Conservation (phyloP, 257 asterid species). For the Leonotis leonurus region DNA sequence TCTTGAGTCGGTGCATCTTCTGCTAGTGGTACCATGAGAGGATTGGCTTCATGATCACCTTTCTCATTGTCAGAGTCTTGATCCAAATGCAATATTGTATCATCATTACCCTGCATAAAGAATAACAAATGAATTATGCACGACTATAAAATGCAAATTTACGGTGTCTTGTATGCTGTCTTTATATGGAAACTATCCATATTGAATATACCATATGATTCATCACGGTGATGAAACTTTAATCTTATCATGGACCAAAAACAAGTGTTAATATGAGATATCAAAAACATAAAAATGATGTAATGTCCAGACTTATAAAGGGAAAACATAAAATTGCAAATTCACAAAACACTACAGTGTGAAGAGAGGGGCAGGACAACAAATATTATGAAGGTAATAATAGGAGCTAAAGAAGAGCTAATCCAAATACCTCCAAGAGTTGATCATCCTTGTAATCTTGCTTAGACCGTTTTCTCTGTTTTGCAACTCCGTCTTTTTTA, state of each 20-base stretch:
- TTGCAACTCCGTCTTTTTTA: conserved; percentile 75
- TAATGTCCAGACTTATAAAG: not conserved
- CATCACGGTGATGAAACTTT: not conserved
- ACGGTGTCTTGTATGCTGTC: not conserved
- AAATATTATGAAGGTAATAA: not conserved
- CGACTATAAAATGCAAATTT: not conserved
- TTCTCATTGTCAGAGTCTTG: conserved; percentile 63
- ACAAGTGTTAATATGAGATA: too few species aligned
- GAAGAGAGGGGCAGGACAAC: not conserved
- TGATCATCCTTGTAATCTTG: conserved; percentile 45
- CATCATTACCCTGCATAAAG: conserved; percentile 45
- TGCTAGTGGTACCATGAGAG: conserved; percentile 63
- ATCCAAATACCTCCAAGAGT: conserved; percentile 48
- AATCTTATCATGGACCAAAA: not conserved
- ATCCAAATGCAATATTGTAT: conserved; percentile 36
- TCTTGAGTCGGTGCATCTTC: conserved; percentile 68
- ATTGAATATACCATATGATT: not conserved
- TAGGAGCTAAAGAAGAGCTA: not conserved
- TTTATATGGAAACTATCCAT: not conserved
- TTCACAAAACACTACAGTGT: not conserved
- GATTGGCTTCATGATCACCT: conserved; percentile 55
- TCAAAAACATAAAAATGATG: not conserved
- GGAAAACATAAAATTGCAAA: not conserved
- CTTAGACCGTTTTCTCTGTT: conserved; percentile 76
- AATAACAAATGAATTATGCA: not conserved